A percentile compares a stretch with the other conserved stretches of the same genome.
Evolutionary conservation across 2,329 filamentous ascomycete genomes (phyloP).

Genomic region (Rosellinia necatrix): DNA sequence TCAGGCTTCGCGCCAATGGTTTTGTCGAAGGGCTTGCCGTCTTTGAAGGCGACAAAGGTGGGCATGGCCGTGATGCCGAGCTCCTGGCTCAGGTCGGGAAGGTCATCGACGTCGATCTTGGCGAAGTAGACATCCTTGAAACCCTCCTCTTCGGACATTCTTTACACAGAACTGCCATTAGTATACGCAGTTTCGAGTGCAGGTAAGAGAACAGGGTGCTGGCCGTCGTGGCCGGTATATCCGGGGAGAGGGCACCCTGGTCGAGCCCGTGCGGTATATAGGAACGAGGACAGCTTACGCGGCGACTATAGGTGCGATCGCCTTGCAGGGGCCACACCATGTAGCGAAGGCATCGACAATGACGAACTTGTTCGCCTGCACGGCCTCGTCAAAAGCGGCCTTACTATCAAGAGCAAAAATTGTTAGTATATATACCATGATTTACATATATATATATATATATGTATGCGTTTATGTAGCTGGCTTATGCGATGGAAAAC

Average conservation of each 20-base stretch:
- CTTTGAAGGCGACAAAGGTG: slow-evolving; percentile 84
- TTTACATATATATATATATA: too few species aligned
- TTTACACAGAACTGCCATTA: slow-evolving; percentile 41
- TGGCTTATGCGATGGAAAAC: not conserved
- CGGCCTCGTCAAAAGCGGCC: slow-evolving; percentile 38
- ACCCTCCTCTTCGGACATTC: slow-evolving; percentile 61
- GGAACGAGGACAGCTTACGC: slow-evolving; percentile 52
- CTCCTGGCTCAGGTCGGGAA: slow-evolving; percentile 75
- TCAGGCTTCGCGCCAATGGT: slow-evolving; percentile 81
- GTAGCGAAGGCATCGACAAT: slow-evolving; percentile 85
- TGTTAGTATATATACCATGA: too few species aligned
- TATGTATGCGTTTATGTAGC: too few species aligned
- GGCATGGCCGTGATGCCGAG: slow-evolving; percentile 90
- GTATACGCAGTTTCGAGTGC: not conserved
- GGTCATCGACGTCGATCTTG: slow-evolving; percentile 89
- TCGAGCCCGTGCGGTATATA: not conserved
- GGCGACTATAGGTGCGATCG: slow-evolving; percentile 76
- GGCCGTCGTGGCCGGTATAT: not conserved
- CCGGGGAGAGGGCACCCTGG: not conserved
- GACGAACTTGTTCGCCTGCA: slow-evolving; percentile 59
- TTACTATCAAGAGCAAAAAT: slow-evolving; percentile 28
- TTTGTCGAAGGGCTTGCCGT: slow-evolving; percentile 72
- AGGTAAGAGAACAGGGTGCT: not conserved
- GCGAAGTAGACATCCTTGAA: slow-evolving; percentile 72
- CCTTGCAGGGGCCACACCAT: slow-evolving; percentile 96